Base-by-base conservation (phyloP, 768 basidiomycete genomes). In the Leucocoprinus birnbaumii region DNA sequence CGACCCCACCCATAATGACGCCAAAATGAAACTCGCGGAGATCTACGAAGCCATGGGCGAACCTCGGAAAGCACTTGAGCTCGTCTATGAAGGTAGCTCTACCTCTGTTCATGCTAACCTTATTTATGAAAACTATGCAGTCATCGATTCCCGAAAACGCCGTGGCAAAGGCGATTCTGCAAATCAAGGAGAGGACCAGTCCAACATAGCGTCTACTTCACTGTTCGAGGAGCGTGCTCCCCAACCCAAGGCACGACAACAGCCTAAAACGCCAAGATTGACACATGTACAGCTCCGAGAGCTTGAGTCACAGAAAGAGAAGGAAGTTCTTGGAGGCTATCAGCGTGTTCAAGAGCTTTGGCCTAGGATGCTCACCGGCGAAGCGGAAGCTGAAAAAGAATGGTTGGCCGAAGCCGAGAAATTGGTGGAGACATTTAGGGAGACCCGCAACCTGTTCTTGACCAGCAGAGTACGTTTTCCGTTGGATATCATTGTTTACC, bases 1-100 rank as follows among this genome's bases (percentile, higher is more conserved):
- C 1, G 89, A 94, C 65, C 86, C 91, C 0, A 77, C 78, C 0
- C 81, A 91, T 60, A 83, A 85, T 62, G 90, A 94, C 25, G 87
- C 86, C 24, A 94, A 93, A 68, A 86, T 95, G 80, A 89, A 91
- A 58, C 78, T 98, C 0, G 96, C 95, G 0, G 91, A 91, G 59
- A 83, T 94, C 13, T 91, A 93, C 59, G 96, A 99, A 67, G 84
- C 91, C 10, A 71, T 87, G 59, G 85, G 88, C 42, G 83, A 94
- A 59, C 85, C 89, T 1, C 75, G 84, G 14, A 87, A 87, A 63
- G 96, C 96, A 0, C 76, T 97, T 0, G 85, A 89, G 6, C 71
- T 97, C 0, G 88, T 95, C 13, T 86, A 87, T 49, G 81, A 94
- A 81, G 92, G 94, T 91, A 3, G 70, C 48, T 38, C 31, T 19